Evolutionary conservation across 495 filamentous ascomycete species (phyloP).

Genomic region (Aspergillus asperescens): DNA sequence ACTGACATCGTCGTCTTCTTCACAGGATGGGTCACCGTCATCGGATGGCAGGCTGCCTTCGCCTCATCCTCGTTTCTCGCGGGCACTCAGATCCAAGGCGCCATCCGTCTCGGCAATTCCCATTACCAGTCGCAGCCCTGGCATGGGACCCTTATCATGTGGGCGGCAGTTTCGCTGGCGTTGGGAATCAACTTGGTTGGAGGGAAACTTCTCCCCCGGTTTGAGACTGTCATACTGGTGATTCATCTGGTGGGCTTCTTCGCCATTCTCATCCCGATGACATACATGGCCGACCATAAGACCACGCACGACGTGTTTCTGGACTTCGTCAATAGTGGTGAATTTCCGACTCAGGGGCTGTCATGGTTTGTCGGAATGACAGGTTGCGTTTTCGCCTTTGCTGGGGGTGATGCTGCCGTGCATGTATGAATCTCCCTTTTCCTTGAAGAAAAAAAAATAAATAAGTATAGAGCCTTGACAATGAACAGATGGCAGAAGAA

Average conservation of each 20-base stretch:
- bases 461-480: not conserved
- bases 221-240: conserved; percentile 43
- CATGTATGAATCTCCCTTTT: too few species aligned
- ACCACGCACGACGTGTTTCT: conserved; percentile 40
- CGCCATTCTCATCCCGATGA: conserved; percentile 46
- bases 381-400: conserved; percentile 39
- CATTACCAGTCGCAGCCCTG: conserved; percentile 34
- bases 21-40: conserved; percentile 41
- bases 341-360: conserved; percentile 38
- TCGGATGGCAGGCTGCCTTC: conserved; percentile 42
- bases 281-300: conserved; percentile 41
- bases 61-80: conserved; percentile 38
- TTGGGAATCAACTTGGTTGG: conserved; percentile 39
- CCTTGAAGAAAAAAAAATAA: too few species aligned
- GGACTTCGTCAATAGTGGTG: conserved; percentile 42
- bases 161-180: conserved; percentile 34
- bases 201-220: conserved; percentile 37
- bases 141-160: conserved; percentile 43
- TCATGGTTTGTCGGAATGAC: conserved; percentile 43
- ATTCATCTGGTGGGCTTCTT: conserved; percentile 50
- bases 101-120: conserved; percentile 32
- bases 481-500: conserved; percentile 49
- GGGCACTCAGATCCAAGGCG: conserved; percentile 39
- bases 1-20: not conserved
- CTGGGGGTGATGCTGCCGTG: conserved; percentile 36